Evolutionary conservation across 2,329 filamentous ascomycete species (phyloP).

Genomic region (Hypoxylon rubiginosum): DNA sequence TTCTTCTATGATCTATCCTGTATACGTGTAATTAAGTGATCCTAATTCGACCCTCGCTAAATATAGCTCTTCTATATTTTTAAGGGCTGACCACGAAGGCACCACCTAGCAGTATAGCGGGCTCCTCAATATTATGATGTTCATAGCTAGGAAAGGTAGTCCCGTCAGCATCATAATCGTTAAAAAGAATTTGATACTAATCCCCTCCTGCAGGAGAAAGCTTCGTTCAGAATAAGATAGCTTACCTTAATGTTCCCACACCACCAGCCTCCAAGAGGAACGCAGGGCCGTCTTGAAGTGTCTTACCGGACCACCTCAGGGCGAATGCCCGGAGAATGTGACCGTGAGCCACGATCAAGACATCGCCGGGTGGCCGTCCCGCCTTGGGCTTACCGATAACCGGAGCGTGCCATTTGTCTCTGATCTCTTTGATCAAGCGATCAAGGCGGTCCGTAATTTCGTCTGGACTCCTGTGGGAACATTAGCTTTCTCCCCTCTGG

Average conservation of each 20-base stretch:
- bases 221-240: not conserved
- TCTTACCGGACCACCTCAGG: constrained; percentile 84
- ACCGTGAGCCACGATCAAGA: constrained; percentile 88
- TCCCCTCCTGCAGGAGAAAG: not conserved
- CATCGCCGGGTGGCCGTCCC: constrained; percentile 68
- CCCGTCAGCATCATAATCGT: constrained; percentile 24
- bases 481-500: constrained; percentile 9
- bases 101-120: constrained; percentile 82
- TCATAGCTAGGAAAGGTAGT: constrained; percentile 73
- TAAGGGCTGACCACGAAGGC: constrained; percentile 68
- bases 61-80: not conserved
- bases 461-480: constrained; percentile 71
- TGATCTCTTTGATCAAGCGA: constrained; percentile 79
- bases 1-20: not conserved
- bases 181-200: not conserved
- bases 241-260: constrained; percentile 81
- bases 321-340: constrained; percentile 91
- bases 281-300: constrained; percentile 79
- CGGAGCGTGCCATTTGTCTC: constrained; percentile 72
- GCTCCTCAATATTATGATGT: constrained; percentile 82
- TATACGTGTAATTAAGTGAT: not conserved
- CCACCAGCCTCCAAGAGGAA: constrained; percentile 92
- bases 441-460: constrained; percentile 82
- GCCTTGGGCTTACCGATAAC: constrained; percentile 67
- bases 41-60: not conserved